Evolutionary conservation across 2,329 filamentous ascomycete species (phyloP).

Genomic region (Colletotrichum musae): DNA sequence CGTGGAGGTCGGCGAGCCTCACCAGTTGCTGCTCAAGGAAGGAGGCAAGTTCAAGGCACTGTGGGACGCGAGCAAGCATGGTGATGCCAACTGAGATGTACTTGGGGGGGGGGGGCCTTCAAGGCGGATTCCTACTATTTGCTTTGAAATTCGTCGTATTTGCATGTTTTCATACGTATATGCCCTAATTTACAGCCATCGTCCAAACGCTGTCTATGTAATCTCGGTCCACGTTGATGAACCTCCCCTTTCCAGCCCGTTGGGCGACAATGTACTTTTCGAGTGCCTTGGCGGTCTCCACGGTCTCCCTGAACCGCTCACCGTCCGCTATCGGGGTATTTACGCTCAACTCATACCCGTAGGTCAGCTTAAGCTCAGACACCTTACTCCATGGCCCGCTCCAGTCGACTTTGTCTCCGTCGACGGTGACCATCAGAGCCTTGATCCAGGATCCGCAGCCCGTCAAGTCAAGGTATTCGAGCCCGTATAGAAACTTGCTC

Average conservation of each 20-base stretch:
- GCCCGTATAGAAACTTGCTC: conserved; percentile 67
- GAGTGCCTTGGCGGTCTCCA: conserved; percentile 56
- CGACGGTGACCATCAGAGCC: conserved; percentile 59
- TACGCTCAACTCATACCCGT: conserved; percentile 58
- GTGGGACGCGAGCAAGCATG: conserved; percentile 29
- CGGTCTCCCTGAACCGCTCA: conserved; percentile 52
- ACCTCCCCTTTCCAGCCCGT: conserved; percentile 63
- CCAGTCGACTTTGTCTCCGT: conserved; percentile 69
- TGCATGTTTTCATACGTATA: not conserved
- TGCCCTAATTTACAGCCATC: conserved; percentile 4
- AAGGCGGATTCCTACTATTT: not conserved
- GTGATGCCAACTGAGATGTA: not conserved
- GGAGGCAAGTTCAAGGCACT: conserved; percentile 31
- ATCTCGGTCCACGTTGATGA: conserved; percentile 65
- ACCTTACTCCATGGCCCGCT: conserved; percentile 68
- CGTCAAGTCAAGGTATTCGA: conserved; percentile 74
- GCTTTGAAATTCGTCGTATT: not conserved
- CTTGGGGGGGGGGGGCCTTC: no score
- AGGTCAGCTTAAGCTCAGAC: conserved; percentile 58
- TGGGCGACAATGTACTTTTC: conserved; percentile 63
- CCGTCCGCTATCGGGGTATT: conserved; percentile 52
- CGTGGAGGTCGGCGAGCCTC: conserved; percentile 34
- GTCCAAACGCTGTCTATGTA: conserved; percentile 3
- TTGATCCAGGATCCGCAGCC: conserved; percentile 71
- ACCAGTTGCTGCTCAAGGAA: conserved; percentile 21